phyloP scores from a whole-genome alignment of 2,329 filamentous ascomycete species.

The Aspergillus neotritici region DNA sequence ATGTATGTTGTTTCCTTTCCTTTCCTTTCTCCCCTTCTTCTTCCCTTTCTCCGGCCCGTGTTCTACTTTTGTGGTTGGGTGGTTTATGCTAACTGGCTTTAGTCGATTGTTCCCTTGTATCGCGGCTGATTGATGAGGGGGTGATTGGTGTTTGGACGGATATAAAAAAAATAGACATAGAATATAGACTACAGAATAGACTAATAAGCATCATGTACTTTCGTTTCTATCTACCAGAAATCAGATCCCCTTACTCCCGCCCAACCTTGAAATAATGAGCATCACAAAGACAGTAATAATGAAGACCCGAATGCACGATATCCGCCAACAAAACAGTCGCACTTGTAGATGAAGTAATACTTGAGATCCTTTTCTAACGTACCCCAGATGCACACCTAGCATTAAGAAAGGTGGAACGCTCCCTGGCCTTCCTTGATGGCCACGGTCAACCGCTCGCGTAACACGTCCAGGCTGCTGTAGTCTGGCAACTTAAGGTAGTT shows the following conservation, averaged over 20 bases:
- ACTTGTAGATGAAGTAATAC: too few species aligned
- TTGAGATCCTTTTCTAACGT: too few species aligned
- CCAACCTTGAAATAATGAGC: neutral
- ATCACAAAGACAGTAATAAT: neutral
- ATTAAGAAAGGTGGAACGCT: constrained; percentile 86
- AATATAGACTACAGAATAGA: neutral
- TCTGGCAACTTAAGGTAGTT: constrained; percentile 98
- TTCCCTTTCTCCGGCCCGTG: too few species aligned
- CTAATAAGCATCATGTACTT: neutral
- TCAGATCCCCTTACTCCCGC: neutral
- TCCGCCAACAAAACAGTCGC: too few species aligned
- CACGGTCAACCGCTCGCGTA: constrained; percentile 71
- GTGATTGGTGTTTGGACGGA: neutral
- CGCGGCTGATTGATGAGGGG: constrained; percentile 8
- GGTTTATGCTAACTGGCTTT: neutral
- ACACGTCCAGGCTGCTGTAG: constrained; percentile 71
- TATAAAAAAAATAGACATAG: constrained; percentile 4
- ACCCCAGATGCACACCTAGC: neutral
- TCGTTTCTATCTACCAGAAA: constrained; percentile 6
- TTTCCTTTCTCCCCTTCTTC: neutral
- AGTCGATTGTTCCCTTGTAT: constrained; percentile 33
- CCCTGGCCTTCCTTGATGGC: constrained; percentile 95
- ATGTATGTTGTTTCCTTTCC: constrained; percentile 20
- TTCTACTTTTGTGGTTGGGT: too few species aligned
- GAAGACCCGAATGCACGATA: constrained; percentile 1